Evolutionary conservation across 2,329 filamentous ascomycete species (phyloP), one percentile per base, ranked within the genome.

Genomic region (Cladorrhinum sp.): DNA sequence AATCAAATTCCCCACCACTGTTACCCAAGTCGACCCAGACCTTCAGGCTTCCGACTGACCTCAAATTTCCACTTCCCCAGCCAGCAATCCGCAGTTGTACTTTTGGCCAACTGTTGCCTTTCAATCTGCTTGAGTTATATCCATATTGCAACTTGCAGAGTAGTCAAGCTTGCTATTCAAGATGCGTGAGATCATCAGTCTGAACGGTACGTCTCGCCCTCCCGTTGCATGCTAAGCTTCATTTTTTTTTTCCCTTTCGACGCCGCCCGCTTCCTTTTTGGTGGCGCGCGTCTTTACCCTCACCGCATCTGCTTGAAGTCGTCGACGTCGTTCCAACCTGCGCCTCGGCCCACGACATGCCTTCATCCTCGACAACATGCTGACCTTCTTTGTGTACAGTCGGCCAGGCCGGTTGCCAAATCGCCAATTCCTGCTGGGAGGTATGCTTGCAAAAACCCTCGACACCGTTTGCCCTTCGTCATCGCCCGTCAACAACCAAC

Each of bases 381-480:
- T 69, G 62, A 69, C 66, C 28, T 65, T n/a, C 8, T 30, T 54
- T 42, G 56, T 56, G 18, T 59, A 57, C 75, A 99, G 95, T 99
- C 86, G 95, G 95, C 82, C 95, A 99, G 87, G 95, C 95, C 78
- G 95, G 95, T 90, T 98, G 95, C 88, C 95, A 99, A 80, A 99
- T 99, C 77, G 95, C 94, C 83, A 99, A 99, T 86, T 95, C 95
- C 73, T 98, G 95, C 88, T 99, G 95, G 95, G 95, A 99, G 92
- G 95, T 99, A 83, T 84, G 91, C 84, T 74, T 73, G 64, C 18
- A 26, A 48, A 36, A 30, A 49, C 48, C 36, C 42, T 30, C 39
- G 59, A 55, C 65, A 59, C 24, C 50, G 57, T 30, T 28, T 33
- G 26, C 51, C 33, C 53, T 24, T 48, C 50, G 46, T 57, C 59